Evolutionary conservation across 1,284 basidiomycete species (phyloP), one percentile per base, ranked within the genome.

Genomic region (Microbotryum scabiosae): DNA sequence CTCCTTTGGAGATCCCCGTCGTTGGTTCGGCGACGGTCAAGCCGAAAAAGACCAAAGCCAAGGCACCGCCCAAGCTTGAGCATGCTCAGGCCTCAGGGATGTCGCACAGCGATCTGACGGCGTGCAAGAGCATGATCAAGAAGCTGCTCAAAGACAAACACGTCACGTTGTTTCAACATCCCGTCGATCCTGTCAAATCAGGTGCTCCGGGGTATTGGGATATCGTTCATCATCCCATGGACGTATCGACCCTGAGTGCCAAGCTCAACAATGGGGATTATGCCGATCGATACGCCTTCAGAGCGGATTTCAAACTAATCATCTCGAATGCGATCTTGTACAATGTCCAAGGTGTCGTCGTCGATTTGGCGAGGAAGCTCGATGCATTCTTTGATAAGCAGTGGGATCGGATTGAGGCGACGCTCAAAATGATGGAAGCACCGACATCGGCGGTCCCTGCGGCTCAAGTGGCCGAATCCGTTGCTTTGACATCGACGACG

Each of bases 181-280:
- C 94, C 32, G 93, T 97, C 26, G 94, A 77, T 60, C 76, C 76
- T 1, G 73, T 76, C 56, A 73, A 75, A 32, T 73, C 66, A 14
- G 66, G 66, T 20, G 66, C 66, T 26, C 62, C 61, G 51, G 61
- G 65, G 56, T 97, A 97, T 75, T 90, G 91, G 70, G 84, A 88
- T 56, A 78, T 94, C 61, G 88, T 99, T 76, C 88, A 88, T 74
- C 80, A 86, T 18, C 94, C 96, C 0, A 97, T 99, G 90, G 94
- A 99, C 74, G 79, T 98, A 16, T 85, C 85, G 54, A 93, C 91
- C 0, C 88, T 96, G 78, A 79, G 81, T 23, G 87, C 87, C 57
- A 97, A 96, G 75, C 78, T 98, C 26, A 85, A 90, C 70, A 84
- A 82, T 62, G 91, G 91, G 0, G 70, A 74, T 54, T 98, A 97